Conservation (phyloP, 768 basidiomycete species). For the Podaxis sp. region DNA sequence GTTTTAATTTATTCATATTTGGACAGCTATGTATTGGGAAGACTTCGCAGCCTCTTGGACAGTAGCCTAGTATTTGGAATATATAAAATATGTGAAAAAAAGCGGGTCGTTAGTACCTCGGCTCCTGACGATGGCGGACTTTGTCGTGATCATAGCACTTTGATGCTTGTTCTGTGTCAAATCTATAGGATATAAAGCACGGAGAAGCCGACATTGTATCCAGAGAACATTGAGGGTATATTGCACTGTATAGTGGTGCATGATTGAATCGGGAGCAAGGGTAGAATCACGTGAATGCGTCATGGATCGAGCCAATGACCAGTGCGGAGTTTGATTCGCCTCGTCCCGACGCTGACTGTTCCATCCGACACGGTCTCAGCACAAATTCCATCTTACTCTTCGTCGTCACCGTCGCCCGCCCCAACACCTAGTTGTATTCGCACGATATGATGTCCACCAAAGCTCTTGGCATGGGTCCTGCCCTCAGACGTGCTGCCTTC, state of each 20-base stretch:
- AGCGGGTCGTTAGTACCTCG: neutral
- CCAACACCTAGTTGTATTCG: conserved; percentile 1
- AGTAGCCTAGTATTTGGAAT: neutral
- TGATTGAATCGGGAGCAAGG: neutral
- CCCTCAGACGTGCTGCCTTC: conserved; percentile 49
- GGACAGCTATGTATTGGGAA: neutral
- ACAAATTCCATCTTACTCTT: neutral
- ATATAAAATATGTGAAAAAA: neutral
- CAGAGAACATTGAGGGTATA: no score
- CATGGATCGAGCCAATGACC: conserved; percentile 11
- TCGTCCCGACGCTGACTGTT: conserved; percentile 19
- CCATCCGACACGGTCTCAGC: conserved; percentile 5
- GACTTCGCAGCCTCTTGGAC: neutral
- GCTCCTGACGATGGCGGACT: no score
- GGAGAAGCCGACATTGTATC: no score
- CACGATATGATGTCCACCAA: conserved; percentile 41
- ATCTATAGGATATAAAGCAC: no score
- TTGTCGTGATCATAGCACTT: no score
- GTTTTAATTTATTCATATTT: neutral
- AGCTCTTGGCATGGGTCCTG: conserved; percentile 53
- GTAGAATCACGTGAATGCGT: conserved; percentile 16
- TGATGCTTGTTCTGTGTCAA: no score
- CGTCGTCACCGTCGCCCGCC: conserved; percentile 3
- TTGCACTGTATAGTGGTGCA: no score
- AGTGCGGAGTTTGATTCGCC: conserved; percentile 21